phyloP scores from a whole-genome alignment of 768 basidiomycete genomes.

The Leccinum imitatum region DNA sequence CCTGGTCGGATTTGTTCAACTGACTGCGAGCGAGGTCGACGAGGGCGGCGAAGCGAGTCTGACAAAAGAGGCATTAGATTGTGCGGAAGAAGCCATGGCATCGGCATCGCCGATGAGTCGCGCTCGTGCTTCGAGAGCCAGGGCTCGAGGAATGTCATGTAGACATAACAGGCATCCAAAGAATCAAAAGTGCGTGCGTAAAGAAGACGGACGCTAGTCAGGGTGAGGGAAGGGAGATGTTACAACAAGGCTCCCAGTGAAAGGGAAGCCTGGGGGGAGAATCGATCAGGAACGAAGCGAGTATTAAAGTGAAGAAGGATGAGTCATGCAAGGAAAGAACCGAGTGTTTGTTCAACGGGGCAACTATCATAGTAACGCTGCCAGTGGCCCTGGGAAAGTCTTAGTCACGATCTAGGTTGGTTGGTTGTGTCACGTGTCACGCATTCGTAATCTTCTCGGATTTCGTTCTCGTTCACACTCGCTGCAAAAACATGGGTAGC shows the following conservation, averaged over 20 bases:
- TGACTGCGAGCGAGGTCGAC: conserved; percentile 47
- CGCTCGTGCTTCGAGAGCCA: conserved; percentile 59
- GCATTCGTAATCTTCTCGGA: conserved; percentile 5
- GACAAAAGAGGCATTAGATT: conserved; percentile 55
- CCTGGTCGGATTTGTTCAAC: conserved; percentile 42
- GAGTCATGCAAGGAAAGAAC: too few species aligned
- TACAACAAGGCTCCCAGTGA: conserved; percentile 68
- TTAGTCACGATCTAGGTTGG: too few species aligned
- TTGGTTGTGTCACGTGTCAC: conserved; percentile 10
- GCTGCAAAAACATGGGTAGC: conserved; percentile 19
- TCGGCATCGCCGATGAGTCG: conserved; percentile 48
- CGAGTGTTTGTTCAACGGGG: conserved; percentile 46
- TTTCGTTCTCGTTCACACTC: background rate
- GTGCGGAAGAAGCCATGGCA: conserved; percentile 49
- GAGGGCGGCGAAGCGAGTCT: conserved; percentile 47
- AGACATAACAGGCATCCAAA: conserved; percentile 65
- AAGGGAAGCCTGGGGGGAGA: conserved; percentile 60
- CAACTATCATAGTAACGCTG: too few species aligned
- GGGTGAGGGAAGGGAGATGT: conserved; percentile 60
- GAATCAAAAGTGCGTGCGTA: background rate
- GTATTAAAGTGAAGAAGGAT: too few species aligned
- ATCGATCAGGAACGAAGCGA: conserved; percentile 10
- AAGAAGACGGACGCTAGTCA: conserved; percentile 49
- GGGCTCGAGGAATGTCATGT: conserved; percentile 53
- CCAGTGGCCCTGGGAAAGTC: too few species aligned